These are phyloP conservation scores for Nakaseomyces nivariensis DNA, from an alignment of 1,139 yeast species.

Conservation along the genomic window DNA sequence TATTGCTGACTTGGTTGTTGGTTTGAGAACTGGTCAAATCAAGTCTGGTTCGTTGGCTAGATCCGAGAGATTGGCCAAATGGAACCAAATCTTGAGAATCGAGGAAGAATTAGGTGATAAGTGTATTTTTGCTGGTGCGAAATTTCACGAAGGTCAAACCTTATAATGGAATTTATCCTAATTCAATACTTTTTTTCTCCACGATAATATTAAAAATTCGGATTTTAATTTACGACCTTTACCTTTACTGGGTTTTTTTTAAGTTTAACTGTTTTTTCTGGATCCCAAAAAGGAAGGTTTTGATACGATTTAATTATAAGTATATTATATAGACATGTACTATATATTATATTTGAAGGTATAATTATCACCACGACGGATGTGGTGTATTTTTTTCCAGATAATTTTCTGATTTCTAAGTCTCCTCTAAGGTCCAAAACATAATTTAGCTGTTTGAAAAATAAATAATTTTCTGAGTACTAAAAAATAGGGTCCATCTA, in stretches of 20 bases:
- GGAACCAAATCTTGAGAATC: slow-evolving; percentile 91
- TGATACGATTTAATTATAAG: not conserved
- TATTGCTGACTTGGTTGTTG: slow-evolving; percentile 94
- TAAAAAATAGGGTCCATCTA: too few relatives aligned
- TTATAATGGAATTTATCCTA: slow-evolving; percentile 16
- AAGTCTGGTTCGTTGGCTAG: slow-evolving; percentile 99
- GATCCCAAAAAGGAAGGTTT: not conserved
- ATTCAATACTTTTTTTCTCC: not conserved
- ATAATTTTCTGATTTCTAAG: not conserved
- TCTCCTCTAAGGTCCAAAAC: not conserved
- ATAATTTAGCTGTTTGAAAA: not conserved
- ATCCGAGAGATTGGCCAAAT: slow-evolving; percentile 97
- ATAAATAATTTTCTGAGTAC: too few relatives aligned
- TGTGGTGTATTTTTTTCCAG: not conserved
- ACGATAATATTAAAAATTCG: not conserved
- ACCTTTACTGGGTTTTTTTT: too few relatives aligned
- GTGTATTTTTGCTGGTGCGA: slow-evolving; percentile 86
- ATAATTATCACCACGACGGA: not conserved
- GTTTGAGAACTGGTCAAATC: slow-evolving; percentile 94
- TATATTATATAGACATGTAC: not conserved
- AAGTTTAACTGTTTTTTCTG: not conserved
- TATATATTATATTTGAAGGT: not conserved
- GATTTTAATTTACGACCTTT: not conserved
- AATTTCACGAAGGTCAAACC: slow-evolving; percentile 50
- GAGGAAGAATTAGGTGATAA: slow-evolving; percentile 91